A percentile compares a stretch with the other conserved stretches of the same genome.
Conservation (phyloP, 2,329 filamentous ascomycete species). For the Plenodomus biglobosus region DNA sequence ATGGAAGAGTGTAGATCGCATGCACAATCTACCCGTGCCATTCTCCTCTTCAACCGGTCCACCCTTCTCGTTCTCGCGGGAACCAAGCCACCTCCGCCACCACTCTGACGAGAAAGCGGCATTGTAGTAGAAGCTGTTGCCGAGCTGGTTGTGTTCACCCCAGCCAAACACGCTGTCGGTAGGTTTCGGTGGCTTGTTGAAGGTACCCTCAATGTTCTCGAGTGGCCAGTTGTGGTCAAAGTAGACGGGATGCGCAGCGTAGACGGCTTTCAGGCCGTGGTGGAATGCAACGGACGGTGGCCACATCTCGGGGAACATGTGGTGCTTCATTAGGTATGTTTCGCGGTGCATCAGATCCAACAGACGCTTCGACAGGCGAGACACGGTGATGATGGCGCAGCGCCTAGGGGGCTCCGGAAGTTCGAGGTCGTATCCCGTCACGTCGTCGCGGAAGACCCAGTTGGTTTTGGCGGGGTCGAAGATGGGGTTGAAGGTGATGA, state of each 20-base stretch:
- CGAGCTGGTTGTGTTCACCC: slow-evolving; percentile 56
- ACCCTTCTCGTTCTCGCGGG: slow-evolving; percentile 49
- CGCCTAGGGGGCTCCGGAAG: slow-evolving; percentile 65
- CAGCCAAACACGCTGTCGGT: slow-evolving; percentile 53
- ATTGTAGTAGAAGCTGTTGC: slow-evolving; percentile 56
- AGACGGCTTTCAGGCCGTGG: slow-evolving; percentile 77
- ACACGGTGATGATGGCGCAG: slow-evolving; percentile 76
- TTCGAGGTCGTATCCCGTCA: slow-evolving; percentile 65
- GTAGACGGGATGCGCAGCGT: slow-evolving; percentile 76
- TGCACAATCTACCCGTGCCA: slow-evolving; percentile 52
- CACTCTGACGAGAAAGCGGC: slow-evolving; percentile 51
- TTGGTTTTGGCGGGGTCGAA: slow-evolving; percentile 73
- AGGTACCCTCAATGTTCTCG: slow-evolving; percentile 49
- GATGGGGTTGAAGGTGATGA: slow-evolving; percentile 75
- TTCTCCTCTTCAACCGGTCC: slow-evolving; percentile 47
- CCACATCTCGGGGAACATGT: slow-evolving; percentile 78
- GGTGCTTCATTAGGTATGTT: slow-evolving; percentile 69
- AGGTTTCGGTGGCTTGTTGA: slow-evolving; percentile 52
- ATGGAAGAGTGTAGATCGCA: slow-evolving; percentile 50
- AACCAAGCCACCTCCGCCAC: slow-evolving; percentile 55
- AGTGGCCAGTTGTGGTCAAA: slow-evolving; percentile 72
- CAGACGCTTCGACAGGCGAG: slow-evolving; percentile 69
- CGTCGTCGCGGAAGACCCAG: slow-evolving; percentile 70
- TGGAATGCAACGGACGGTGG: slow-evolving; percentile 71
- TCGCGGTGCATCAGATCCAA: slow-evolving; percentile 78